These are phyloP conservation scores for Phytophthora boehmeriae DNA, from an alignment of 352 stramenopile genomes.

Conservation along the genomic window DNA sequence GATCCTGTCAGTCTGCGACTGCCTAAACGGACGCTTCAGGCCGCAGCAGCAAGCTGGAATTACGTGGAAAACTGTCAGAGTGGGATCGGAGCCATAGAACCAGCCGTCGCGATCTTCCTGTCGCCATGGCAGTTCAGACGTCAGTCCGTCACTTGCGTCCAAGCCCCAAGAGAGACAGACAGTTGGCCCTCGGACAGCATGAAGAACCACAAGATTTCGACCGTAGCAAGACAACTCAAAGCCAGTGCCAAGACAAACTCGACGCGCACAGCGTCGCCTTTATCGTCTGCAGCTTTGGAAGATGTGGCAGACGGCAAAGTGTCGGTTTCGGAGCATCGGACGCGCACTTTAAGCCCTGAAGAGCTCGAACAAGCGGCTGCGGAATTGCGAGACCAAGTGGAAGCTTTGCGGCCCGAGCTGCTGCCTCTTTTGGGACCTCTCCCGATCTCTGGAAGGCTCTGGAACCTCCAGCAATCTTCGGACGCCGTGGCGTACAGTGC, in stretches of 20 bases:
- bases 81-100: background rate
- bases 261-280: conserved; percentile 28
- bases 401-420: conserved; percentile 55
- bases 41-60: too few species aligned
- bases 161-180: background rate
- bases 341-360: conserved; percentile 5
- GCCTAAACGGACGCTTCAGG: too few species aligned
- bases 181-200: conserved; percentile 18
- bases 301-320: background rate
- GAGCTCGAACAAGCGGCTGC: conserved; percentile 16
- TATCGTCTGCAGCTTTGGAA: background rate
- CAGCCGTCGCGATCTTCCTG: conserved; percentile 12
- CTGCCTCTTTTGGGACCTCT: conserved; percentile 49
- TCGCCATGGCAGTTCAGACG: too few species aligned
- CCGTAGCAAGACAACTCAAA: conserved; percentile 30
- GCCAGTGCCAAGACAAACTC: conserved; percentile 36
- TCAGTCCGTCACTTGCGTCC: conserved; percentile 20
- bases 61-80: too few species aligned
- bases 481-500: conserved; percentile 72
- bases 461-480: conserved; percentile 49
- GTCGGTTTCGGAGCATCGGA: background rate
- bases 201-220: conserved; percentile 35
- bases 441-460: conserved; percentile 12
- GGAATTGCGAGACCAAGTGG: conserved; percentile 52
- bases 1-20: too few species aligned